Base-by-base conservation (phyloP, 192 early-diverging fungal species). In the Coemansia nantahalensis region DNA sequence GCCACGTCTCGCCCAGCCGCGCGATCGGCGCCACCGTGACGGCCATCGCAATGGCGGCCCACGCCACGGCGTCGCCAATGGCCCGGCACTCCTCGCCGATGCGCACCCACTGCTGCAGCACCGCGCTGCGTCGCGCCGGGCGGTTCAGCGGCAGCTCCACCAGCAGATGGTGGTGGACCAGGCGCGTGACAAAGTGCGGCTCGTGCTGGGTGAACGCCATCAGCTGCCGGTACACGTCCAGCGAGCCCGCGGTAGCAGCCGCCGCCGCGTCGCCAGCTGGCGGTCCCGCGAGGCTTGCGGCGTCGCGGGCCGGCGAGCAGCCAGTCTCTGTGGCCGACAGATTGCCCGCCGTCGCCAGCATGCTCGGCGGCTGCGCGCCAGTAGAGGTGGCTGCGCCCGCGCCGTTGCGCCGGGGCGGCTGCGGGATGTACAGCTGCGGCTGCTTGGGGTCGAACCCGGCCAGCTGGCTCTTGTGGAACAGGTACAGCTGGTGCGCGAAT, bases 171-270 rank as follows among this genome's bases (percentile, higher is more conserved):
- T 81, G 79, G 39, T 81, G 77, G 15, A 89, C 79, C 45, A 89
- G 57, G 16, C 84, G 77, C 7, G 84, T 85, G 17, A 89, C 30
- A 46, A 89, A 89, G 48, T 89, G 87, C n/a, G 87, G 87, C 18
- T 83, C 73, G 26, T 59, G 49, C 1, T 62, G 67, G 12, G 83
- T 84, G 38, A 81, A 84, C 34, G 68, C 62, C 51, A 79, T 62
- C 40, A 71, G 38, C 56, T 69, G 78, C 2, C 66, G 64, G 33
- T 65, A 60, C 32, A 59, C 44, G 5, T 70, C 61, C 48, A 65
- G 34, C 11, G 56, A 39, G 18, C 32, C 38, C 45, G 62, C 65
- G 11, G 39, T 24, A 22, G 45, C 30, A 22, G 45, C 30, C 30
- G 31, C 21, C 10, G 23, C 34, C 1, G 34, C 37, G 5, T 28